Evolutionary conservation across 768 basidiomycete genomes (phyloP).

Genomic region (Pleurotus djamor): DNA sequence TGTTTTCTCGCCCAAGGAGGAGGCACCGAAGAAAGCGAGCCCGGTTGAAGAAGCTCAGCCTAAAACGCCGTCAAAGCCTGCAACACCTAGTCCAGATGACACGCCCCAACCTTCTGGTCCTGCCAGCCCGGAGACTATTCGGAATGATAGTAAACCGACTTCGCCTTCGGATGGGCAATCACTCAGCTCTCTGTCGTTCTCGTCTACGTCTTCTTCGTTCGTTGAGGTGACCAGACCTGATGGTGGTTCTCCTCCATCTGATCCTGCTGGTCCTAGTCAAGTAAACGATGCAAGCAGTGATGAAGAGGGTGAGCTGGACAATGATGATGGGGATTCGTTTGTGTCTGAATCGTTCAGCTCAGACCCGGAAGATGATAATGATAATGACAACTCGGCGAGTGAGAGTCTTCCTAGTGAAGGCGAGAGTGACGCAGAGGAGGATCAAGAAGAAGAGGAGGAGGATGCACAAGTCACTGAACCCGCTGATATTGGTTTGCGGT

Average conservation of each 20-base stretch:
- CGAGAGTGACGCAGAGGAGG: no score
- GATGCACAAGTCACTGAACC: conserved; percentile 12
- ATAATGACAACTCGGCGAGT: conserved; percentile 10
- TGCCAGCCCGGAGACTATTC: neutral
- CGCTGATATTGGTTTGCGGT: conserved; percentile 31
- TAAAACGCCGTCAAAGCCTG: no score
- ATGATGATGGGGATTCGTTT: conserved; percentile 17
- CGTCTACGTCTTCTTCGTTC: conserved; percentile 47
- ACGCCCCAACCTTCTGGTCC: neutral
- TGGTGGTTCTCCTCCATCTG: conserved; percentile 13
- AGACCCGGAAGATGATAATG: conserved; percentile 23
- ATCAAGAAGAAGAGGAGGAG: conserved; percentile 9
- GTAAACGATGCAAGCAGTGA: conserved; percentile 26
- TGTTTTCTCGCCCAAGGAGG: neutral
- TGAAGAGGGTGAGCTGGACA: conserved; percentile 28
- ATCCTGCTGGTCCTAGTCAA: neutral
- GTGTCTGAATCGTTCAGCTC: conserved; percentile 22
- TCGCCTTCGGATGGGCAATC: conserved; percentile 22
- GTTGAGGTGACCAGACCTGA: conserved; percentile 35
- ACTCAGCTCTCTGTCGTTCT: conserved; percentile 33
- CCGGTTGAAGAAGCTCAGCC: no score
- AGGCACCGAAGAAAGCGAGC: no score
- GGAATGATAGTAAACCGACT: neutral
- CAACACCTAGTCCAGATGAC: neutral
- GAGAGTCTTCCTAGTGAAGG: conserved; percentile 3